Base-by-base conservation (phyloP, 2,329 filamentous ascomycete genomes). In the Arthrobotrys entomopaga region DNA sequence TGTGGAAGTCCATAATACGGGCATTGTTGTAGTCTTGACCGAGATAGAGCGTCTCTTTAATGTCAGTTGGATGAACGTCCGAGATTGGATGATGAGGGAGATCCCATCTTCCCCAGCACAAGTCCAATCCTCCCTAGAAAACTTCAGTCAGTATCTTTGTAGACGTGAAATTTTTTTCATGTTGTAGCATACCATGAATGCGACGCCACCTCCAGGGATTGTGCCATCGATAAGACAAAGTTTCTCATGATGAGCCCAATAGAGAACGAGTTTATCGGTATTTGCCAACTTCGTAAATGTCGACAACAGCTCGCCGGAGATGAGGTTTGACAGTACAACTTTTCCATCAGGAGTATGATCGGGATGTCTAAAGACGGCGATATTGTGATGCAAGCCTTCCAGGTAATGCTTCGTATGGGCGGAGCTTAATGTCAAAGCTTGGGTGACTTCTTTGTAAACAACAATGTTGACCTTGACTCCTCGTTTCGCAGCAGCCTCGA, bases 21-120 rank as follows among this genome's bases (percentile, higher is more conserved):
- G 92, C 92, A 78, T 97, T 96, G 82, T 97, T 97, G 83, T 91
- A 97, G 79, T 97, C 93, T 80, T 97, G 93, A 0, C 93, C 93
- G 0, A 92, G 91, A 81, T 94, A 97, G 10, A 97, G 81, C 49
- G 91, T 92, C 24, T 87, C 84, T 70, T 92, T 87, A 22, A 96
- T 80, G 80, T 96, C 87, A 2, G 87, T 87, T 0, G 92, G 92
- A 80, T 97, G 93, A 13, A 89, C 89, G 81, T 96, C 92, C 2
- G 92, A 87, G 76, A 97, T 92, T 0, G 91, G 87, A 80, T 97
- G 93, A 83, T 90, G 88, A 81, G 91, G 91, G 5, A 91, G 96
- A 78, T 97, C 93, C 87, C 91, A 97, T 79, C 93, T 86, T 40
- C 93, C 93, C 79, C 93, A 97, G 80, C 88, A 97, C 79, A 96